Evolutionary conservation across 2,329 filamentous ascomycete genomes (phyloP).

Genomic region (Alternaria arborescens): DNA sequence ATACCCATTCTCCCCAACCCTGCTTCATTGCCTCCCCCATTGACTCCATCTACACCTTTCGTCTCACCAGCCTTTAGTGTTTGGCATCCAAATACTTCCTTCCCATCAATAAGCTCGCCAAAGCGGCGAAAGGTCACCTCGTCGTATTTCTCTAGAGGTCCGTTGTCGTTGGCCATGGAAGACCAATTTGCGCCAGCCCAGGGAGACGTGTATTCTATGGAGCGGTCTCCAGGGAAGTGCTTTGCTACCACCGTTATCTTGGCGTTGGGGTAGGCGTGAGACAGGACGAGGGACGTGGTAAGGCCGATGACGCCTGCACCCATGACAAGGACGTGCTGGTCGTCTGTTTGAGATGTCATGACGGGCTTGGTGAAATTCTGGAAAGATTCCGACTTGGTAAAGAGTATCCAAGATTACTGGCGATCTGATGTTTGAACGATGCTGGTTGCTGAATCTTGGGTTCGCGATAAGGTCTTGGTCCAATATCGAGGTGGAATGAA

Average conservation of each 20-base stretch:
- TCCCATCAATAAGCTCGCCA: conserved; percentile 34
- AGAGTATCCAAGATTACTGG: neutral
- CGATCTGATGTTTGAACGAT: neutral
- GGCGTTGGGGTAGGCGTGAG: conserved; percentile 61
- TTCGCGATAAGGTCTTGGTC: neutral
- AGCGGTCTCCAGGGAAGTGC: conserved; percentile 93
- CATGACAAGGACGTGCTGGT: conserved; percentile 38
- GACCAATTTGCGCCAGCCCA: conserved; percentile 87
- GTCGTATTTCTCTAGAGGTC: conserved; percentile 43
- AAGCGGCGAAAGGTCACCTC: conserved; percentile 43
- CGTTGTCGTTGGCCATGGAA: conserved; percentile 58
- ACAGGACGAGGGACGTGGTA: conserved; percentile 69
- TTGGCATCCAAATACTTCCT: conserved; percentile 29
- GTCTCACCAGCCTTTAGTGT: conserved; percentile 23
- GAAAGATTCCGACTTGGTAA: neutral
- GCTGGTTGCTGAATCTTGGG: neutral
- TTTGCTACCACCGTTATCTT: conserved; percentile 79
- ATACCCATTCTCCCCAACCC: conserved; percentile 40
- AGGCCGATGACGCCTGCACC: conserved; percentile 72
- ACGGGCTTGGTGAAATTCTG: neutral
- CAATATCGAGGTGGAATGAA: neutral
- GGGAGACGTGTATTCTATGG: conserved; percentile 87
- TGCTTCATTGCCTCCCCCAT: conserved; percentile 28
- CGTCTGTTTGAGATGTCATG: conserved; percentile 20
- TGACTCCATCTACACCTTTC: neutral